phyloP scores from a whole-genome alignment of 345 rosid species.

The Citrus cavaleriei region DNA sequence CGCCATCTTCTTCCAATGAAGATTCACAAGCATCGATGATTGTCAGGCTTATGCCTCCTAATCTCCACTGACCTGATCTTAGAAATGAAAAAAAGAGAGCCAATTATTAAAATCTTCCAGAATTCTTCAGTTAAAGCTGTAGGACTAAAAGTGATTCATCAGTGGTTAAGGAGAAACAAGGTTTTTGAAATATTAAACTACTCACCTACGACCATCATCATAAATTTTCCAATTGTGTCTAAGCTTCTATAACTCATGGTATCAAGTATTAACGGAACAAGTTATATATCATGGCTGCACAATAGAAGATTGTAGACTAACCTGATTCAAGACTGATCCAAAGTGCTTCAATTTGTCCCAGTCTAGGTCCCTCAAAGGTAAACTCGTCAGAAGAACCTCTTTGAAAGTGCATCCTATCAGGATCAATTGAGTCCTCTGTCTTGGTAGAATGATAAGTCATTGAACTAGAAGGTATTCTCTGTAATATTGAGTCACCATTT shows the following conservation, averaged over 20 bases:
- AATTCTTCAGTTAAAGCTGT: background rate
- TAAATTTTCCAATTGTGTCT: background rate
- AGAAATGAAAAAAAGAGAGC: conserved; percentile 10
- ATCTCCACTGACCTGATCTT: conserved; percentile 91
- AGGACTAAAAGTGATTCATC: background rate
- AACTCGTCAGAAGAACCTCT: conserved; percentile 77
- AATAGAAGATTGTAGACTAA: conserved; percentile 21
- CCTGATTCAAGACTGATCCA: conserved; percentile 89
- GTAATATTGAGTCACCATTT: conserved; percentile 64
- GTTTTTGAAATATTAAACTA: too few species aligned
- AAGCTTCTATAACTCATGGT: background rate
- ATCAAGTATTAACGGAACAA: background rate
- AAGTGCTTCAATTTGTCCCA: conserved; percentile 56
- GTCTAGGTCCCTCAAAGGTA: conserved; percentile 52
- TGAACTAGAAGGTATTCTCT: conserved; percentile 52
- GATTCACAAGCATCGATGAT: conserved; percentile 30
- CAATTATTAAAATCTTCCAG: background rate
- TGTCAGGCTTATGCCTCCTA: conserved; percentile 45
- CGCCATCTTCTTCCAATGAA: conserved; percentile 20
- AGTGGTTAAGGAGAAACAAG: background rate
- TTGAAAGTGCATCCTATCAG: conserved; percentile 50
- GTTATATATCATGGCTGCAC: background rate
- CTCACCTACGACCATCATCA: background rate
- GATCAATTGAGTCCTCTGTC: conserved; percentile 17
- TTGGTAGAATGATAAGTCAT: conserved; percentile 29